These are phyloP conservation scores for Erythrobasidium hasegawianum DNA, from an alignment of 1,284 basidiomycete species.

Conservation along the genomic window DNA sequence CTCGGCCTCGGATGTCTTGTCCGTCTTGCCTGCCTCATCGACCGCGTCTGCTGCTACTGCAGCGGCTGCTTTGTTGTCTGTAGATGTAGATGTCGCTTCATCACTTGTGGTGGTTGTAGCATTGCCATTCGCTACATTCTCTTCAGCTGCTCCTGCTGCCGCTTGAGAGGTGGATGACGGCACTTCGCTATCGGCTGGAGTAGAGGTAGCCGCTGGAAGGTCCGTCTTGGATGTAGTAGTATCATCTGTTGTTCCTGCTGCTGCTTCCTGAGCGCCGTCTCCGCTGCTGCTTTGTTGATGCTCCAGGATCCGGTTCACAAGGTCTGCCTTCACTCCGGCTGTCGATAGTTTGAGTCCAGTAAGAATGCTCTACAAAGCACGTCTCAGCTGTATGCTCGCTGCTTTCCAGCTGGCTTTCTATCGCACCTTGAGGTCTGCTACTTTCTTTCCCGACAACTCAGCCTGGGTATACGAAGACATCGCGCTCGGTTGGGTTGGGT, in stretches of 20 bases:
- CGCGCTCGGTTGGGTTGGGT: slow-evolving; percentile 1
- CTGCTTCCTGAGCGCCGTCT: not conserved
- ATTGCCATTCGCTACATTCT: not conserved
- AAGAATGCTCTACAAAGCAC: slow-evolving; percentile 7
- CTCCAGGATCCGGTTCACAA: slow-evolving; percentile 26
- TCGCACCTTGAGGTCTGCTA: slow-evolving; percentile 27
- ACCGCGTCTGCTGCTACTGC: slow-evolving; percentile 1
- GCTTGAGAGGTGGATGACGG: not conserved
- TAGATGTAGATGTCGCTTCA: not conserved
- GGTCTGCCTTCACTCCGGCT: slow-evolving; percentile 24
- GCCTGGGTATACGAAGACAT: slow-evolving; percentile 21
- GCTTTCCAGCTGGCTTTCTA: not conserved
- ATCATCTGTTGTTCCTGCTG: not conserved
- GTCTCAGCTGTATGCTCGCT: not conserved
- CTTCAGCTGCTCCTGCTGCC: slow-evolving; percentile 6
- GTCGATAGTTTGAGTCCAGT: slow-evolving; percentile 12
- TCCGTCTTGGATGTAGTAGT: not conserved
- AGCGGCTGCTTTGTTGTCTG: not conserved
- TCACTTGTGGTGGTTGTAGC: not conserved
- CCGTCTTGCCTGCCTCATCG: not conserved
- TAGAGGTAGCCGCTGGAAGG: not conserved
- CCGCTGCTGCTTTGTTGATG: slow-evolving; percentile 10
- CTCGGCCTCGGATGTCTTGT: slow-evolving; percentile 24
- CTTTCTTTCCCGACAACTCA: slow-evolving; percentile 29
- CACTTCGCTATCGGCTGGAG: not conserved